Evolutionary conservation across 345 rosid species (phyloP).

Genomic region (Microcos paniculata): DNA sequence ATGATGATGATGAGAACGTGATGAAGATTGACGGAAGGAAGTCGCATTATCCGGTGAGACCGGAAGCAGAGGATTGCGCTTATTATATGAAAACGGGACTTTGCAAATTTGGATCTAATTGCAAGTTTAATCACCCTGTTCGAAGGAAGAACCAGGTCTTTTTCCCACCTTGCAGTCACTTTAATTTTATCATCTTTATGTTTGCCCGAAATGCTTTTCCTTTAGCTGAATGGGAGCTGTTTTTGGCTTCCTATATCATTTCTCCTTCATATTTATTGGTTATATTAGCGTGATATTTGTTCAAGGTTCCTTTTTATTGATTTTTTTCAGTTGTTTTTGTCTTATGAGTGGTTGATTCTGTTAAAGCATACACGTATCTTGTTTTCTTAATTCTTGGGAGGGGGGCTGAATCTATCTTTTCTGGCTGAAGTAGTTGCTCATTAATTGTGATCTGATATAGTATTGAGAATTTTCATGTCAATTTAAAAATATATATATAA

Average conservation of each 20-base stretch:
- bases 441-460: neutral
- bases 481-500: neutral
- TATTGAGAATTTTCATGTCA: neutral
- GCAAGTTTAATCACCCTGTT: constrained; percentile 92
- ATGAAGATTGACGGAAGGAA: constrained; percentile 25
- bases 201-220: neutral
- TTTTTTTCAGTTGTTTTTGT: neutral
- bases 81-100: constrained; percentile 74
- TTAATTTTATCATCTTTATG: neutral
- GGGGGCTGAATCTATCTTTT: neutral
- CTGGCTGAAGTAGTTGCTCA: neutral
- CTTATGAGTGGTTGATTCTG: neutral
- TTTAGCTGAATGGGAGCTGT: neutral
- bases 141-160: constrained; percentile 55
- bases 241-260: neutral
- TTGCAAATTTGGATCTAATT: constrained; percentile 79
- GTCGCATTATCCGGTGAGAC: constrained; percentile 67
- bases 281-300: neutral
- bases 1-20: constrained; percentile 23
- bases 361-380: neutral
- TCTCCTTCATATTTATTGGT: neutral
- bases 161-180: neutral
- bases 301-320: neutral
- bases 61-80: constrained; percentile 81
- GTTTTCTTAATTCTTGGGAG: neutral